Evolutionary conservation across 2,329 filamentous ascomycete genomes (phyloP), one percentile per base, ranked within the genome.

Genomic region (Xylariaceae sp.): DNA sequence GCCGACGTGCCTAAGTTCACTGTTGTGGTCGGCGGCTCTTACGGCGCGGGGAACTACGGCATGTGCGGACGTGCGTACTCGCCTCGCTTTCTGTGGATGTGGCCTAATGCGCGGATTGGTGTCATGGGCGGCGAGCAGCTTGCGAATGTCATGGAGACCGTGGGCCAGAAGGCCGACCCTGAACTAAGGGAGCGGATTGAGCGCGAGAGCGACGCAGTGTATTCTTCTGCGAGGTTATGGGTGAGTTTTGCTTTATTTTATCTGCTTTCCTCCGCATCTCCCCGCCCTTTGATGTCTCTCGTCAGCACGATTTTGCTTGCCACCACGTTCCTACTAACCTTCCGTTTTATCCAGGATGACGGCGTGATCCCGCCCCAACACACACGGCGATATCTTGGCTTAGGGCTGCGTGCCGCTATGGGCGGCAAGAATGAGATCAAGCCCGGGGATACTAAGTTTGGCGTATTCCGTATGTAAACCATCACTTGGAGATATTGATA

Each of bases 81-180:
- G n/a, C 93, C 93, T 0, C 81, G 92, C 10, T 91, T 97, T 72
- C 74, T 97, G 56, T 97, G 91, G 86, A 95, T 93, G 81, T 99
- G 94, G 94, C 94, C 94, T 33, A 96, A 96, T 64, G 92, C 94
- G n/a, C 89, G 89, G 68, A 91, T 96, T 45, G 91, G 90, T 26
- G 92, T 99, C 64, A 99, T 99, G 94, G 94, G 94, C 16, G 83
- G 89, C 33, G 93, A 97, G 74, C 93, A 97, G 77, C 79, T 99
- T 29, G 87, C 88, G 6, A 84, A 88, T 3, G 94, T 99, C 57
- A 97, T 99, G 94, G 90, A 92, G 74, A 89, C 92, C 2, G 93
- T 99, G 0, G 92, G 93, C 7, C 89, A 89, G 73, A 84, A 84
- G 55, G 86, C 85, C 1, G 92, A 97, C 69, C 88, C 89, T 0